Base-by-base conservation (phyloP, 495 filamentous ascomycete genomes). In the Daldinia grandis region DNA sequence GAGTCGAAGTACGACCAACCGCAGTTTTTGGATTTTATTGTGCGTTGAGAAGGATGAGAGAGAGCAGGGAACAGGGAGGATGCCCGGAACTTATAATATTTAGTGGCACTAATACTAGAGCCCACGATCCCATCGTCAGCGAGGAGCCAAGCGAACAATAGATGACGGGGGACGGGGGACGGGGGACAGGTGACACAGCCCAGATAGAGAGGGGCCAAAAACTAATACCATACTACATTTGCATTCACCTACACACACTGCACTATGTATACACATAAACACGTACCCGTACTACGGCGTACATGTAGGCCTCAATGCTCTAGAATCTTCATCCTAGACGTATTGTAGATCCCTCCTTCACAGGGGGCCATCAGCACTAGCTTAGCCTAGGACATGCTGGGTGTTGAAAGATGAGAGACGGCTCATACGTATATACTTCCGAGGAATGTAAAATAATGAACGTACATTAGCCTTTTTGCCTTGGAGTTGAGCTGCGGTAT, bases 81-180 rank as follows among this genome's bases (percentile, higher is more conserved):
- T 58, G 62, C 38, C 65, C 50, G 68, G 65, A 68, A 64, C 70
- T 73, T 73, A 73, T 73, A 68, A 69, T 37, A 59, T 19, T 21
- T 57, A 68, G 60, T 62, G 64, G 64, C 64, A 64, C 64, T 69
- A 69, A 42, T 50, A 72, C 30, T 62, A 62, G 19, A 69, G 53
- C 44, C 70, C 37, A 66, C 62, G 70, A 73, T 73, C 42, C 60
- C 70, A 42, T 73, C 70, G 62, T 73, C 69, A 72, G 69, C 69
- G 64, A 67, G 60, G 59, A 59, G 68, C 62, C 44, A 68, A 56
- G 63, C 53, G 3, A 56, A 5, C 10, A 56, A 24, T 24, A 17
- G 30, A 30, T 19, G 33, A 62, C 40, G 49, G 59, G 53, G 35
- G 15, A 28, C 31, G 55, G 55, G 33, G 15, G 51, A 66, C 33